Base-by-base conservation (phyloP, 495 filamentous ascomycete genomes). In the Pseudomonodictys pantanalensis region DNA sequence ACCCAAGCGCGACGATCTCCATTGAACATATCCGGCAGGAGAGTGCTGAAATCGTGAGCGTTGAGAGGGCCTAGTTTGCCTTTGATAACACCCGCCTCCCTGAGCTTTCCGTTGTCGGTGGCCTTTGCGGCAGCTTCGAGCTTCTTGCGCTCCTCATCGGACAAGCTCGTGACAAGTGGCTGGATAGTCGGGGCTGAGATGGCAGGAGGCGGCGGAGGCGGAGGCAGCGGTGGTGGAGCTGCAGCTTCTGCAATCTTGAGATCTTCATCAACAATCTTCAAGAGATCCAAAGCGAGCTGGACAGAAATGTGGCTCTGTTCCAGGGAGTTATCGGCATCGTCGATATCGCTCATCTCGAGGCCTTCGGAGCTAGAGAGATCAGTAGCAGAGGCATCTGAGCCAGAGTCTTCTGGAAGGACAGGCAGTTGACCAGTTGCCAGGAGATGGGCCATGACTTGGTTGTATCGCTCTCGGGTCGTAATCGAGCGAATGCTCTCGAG, bases 1-100 rank as follows among this genome's bases (percentile, higher is more conserved):
- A 96, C 75, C 91, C 91, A 96, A 3, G 46, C 48, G 1, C 3
- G 24, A 6, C 0, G 72, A 75, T 65, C 1, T 70, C 53, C 12
- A 20, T 47, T 59, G 56, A 60, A 58, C 15, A 53, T 26, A 25
- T 1, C 50, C n/a, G 62, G 54, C 58, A 86, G 72, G 49, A 92
- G 53, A 72, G 80, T 74, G 22, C 71, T 71, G 32, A 95, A 85
- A 62, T 92, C 88, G 48, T 77, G 77, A 3, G 76, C 72, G 18
- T 68, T 79, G 8, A 95, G 69, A n/a, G n/a, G n/a, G n/a, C n/a
- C n/a, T n/a, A n/a, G n/a, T 3, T 81, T 56, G 28, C 30, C 24
- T 10, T 38, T 24, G 26, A 46, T 41, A 15, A 54, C 22, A 11
- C 42, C 41, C 18, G 22, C 24, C 3, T 7, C 8, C 10, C 2